Conservation (phyloP, 176 grass and related monocot genomes). For the Cenchrus americanus region DNA sequence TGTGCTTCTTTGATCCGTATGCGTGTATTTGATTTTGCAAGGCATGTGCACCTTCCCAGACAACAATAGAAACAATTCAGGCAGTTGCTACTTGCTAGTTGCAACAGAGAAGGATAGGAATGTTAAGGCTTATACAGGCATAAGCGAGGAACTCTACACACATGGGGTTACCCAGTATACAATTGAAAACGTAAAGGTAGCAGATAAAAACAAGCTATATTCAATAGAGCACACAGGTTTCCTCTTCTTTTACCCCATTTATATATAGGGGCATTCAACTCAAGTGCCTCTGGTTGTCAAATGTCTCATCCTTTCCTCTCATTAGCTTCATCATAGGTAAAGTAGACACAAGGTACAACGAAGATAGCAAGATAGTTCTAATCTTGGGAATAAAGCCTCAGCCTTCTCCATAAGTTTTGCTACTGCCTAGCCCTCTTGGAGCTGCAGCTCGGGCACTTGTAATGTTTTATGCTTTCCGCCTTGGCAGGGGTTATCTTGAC, state of each 20-base stretch:
- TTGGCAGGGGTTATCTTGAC: conserved; percentile 76
- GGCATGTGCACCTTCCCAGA: neutral
- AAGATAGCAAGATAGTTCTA: conserved; percentile 32
- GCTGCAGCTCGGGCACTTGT: conserved; percentile 77
- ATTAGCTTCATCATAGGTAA: conserved; percentile 44
- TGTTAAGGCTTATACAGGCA: neutral
- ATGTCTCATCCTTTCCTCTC: conserved; percentile 21
- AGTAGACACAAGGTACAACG: conserved; percentile 31
- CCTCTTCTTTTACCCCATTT: conserved; percentile 1
- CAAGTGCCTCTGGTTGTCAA: neutral
- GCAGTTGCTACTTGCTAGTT: neutral
- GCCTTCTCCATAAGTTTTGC: conserved; percentile 15
- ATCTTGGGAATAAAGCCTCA: neutral
- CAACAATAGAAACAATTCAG: neutral
- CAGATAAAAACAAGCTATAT: neutral
- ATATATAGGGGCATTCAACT: conserved; percentile 11
- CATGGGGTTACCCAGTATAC: neutral
- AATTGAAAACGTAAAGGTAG: neutral
- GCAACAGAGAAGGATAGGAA: neutral
- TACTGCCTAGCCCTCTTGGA: conserved; percentile 59
- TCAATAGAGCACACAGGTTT: neutral
- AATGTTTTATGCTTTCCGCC: conserved; percentile 74
- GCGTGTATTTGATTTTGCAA: neutral
- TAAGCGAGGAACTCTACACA: no score
- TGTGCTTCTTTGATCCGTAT: no score